phyloP scores from a whole-genome alignment of 2,329 filamentous ascomycete species.

The Leptosphaerulina australis region DNA sequence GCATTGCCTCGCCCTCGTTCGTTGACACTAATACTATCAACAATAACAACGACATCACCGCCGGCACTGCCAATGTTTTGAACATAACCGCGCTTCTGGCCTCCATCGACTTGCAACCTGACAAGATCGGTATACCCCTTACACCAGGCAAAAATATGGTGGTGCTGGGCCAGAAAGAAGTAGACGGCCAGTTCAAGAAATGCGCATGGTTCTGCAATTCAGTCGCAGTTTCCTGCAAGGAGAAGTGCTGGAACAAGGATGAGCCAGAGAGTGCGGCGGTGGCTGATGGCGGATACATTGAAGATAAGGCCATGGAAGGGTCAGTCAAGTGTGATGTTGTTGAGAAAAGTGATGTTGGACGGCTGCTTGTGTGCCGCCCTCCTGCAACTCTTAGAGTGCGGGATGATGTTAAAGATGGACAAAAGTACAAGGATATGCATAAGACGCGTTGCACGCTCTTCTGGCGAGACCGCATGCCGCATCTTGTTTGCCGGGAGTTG shows the following conservation, averaged over 20 bases:
- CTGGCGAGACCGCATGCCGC: neutral
- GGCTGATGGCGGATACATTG: neutral
- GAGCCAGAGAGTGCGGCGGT: neutral
- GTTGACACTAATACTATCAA: neutral
- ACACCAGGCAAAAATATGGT: neutral
- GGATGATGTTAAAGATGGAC: too few species aligned
- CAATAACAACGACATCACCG: neutral
- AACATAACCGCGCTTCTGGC: neutral
- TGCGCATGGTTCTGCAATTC: slow-evolving; percentile 6
- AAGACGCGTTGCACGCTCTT: neutral
- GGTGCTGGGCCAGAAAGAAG: neutral
- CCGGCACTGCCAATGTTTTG: too few species aligned
- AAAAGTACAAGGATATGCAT: neutral
- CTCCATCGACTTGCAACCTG: neutral
- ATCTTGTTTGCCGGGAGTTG: neutral
- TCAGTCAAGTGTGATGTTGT: neutral
- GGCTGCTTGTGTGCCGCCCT: neutral
- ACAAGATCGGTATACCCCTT: neutral
- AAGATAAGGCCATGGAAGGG: neutral
- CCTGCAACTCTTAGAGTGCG: too few species aligned
- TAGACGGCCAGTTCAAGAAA: neutral
- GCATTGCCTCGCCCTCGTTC: neutral
- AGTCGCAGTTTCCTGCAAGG: neutral
- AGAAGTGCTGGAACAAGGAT: neutral
- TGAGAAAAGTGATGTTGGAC: neutral